Evolutionary conservation across 2,329 filamentous ascomycete genomes (phyloP), one percentile per base, ranked within the genome.

Genomic region (Lecanosticta acicola): DNA sequence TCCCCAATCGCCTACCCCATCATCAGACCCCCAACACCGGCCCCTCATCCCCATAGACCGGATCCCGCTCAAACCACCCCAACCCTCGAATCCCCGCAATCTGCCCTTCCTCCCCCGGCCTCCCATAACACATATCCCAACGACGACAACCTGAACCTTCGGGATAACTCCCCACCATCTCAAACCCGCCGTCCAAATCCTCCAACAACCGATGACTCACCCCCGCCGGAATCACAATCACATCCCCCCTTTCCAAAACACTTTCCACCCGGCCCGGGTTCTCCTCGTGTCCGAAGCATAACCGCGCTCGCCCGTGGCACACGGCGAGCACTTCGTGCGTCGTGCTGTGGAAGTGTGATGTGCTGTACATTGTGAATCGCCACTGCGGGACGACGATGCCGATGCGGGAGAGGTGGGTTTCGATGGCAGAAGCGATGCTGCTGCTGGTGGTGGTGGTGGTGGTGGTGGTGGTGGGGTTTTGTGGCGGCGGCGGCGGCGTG

Each of bases 41-140:
- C 2, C 77, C 78, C 36, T 72, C 59, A 18, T 72, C 66, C 0
- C 78, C 78, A 64, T 79, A 81, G 14, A 84, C 62, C 14, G 80
- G 80, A 68, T 84, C 81, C 49, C 59, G 72, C 36, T 69, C 60
- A 53, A 84, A 79, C 81, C 80, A 84, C 3, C 53, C 56, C 57
- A 84, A 54, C 3, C 57, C 53, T 42, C 53, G 59, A 38, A 83
- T 82, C 4, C 54, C 60, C 46, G 71, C 63, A 4, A 75, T 63
- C 56, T 76, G 77, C 4, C 64, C 61, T 58, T 78, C 74, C 59
- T 84, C 82, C 0, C 71, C 77, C 32, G 69, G 57, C 41, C 69
- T 70, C 1, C 82, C 83, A 67, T 85, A 84, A 56, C 82, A 85
- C 83, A 87, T 85, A 63, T 86, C 81, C 81, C 81, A 87, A 14